Conservation (phyloP, 106 monocot genomes). For the Dendrobium chrysotoxum region DNA sequence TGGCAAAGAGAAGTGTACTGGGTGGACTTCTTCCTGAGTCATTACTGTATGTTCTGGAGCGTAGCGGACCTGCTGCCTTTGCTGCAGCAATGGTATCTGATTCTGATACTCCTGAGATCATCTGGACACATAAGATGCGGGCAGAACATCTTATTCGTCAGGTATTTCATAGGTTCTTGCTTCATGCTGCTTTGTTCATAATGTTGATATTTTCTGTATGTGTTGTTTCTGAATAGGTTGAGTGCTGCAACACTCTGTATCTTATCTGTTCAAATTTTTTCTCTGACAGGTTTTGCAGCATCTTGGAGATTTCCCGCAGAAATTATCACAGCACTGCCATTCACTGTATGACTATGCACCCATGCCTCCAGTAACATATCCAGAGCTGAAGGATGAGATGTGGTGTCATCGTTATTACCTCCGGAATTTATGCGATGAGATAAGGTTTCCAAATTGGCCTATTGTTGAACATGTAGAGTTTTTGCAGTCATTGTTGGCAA, state of each 20-base stretch:
- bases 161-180: slow-evolving; percentile 26
- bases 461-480: slow-evolving; percentile 99
- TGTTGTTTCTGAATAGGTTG: background rate
- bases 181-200: background rate
- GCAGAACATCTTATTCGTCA: slow-evolving; percentile 92
- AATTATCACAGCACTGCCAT: slow-evolving; percentile 94
- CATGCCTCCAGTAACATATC: slow-evolving; percentile 98
- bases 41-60: slow-evolving; percentile 90
- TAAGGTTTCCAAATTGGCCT: slow-evolving; percentile 97
- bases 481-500: slow-evolving; percentile 84
- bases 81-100: slow-evolving; percentile 99
- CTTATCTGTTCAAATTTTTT: slow-evolving; percentile 2
- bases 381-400: slow-evolving; percentile 97
- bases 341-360: slow-evolving; percentile 99
- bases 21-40: slow-evolving; percentile 98
- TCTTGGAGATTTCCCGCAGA: slow-evolving; percentile 99
- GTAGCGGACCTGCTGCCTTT: slow-evolving; percentile 90
- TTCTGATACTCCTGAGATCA: slow-evolving; percentile 98
- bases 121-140: slow-evolving; percentile 99
- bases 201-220: background rate
- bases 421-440: slow-evolving; percentile 91
- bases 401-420: slow-evolving; percentile 99
- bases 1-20: slow-evolving; percentile 93
- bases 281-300: slow-evolving; percentile 86
- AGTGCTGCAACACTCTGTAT: background rate